phyloP scores from a whole-genome alignment of 116 monocot species.

The Phalaenopsis hybrid region DNA sequence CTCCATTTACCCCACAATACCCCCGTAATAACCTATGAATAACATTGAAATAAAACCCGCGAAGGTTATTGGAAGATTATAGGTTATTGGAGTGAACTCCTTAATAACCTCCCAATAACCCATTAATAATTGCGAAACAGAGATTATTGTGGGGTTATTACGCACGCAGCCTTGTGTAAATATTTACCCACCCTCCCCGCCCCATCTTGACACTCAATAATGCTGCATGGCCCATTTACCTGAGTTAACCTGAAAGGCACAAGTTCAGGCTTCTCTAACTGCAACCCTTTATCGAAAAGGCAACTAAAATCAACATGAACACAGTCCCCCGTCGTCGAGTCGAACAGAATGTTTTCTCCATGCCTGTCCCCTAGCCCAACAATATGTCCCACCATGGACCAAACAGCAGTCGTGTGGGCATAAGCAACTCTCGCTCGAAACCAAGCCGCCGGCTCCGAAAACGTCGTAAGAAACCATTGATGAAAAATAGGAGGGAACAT shows the following conservation, averaged over 20 bases:
- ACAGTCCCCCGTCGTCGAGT: constrained; percentile 90
- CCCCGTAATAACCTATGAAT: no score
- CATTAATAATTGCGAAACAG: no score
- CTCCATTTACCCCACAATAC: no score
- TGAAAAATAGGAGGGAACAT: constrained; percentile 96
- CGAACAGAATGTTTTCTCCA: constrained; percentile 96
- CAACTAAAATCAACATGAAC: constrained; percentile 98
- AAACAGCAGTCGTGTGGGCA: no score
- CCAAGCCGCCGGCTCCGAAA: constrained; percentile 98
- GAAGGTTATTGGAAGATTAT: no score
- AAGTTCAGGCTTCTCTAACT: constrained; percentile 88
- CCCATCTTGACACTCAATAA: no score
- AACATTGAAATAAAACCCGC: no score
- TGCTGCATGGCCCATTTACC: constrained; percentile 28
- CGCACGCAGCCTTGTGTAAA: no score
- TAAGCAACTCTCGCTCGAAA: constrained; percentile 76
- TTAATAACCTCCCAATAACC: no score
- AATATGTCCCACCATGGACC: constrained; percentile 98
- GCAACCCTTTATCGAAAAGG: constrained; percentile 92
- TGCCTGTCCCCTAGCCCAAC: constrained; percentile 95
- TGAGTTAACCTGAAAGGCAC: constrained; percentile 97
- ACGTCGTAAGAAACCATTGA: constrained; percentile 86
- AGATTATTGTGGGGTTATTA: no score
- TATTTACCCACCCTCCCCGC: no score
- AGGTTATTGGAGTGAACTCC: no score